Evolutionary conservation across 495 filamentous ascomycete species (phyloP).

Genomic region (Trichocladium antarcticum): DNA sequence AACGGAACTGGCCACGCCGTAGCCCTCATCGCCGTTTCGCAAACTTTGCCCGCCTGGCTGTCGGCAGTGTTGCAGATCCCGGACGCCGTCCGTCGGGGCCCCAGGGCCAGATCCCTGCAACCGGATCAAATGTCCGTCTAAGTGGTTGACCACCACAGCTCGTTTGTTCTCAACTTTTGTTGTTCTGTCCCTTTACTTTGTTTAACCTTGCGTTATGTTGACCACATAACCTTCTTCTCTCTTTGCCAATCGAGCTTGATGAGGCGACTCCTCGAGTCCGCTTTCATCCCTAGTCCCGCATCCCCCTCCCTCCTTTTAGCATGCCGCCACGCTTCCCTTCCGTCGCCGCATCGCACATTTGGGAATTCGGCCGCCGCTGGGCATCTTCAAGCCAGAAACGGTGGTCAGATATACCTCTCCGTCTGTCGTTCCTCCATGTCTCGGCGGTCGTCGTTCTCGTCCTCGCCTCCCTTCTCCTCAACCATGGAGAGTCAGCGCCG

Average conservation of each 20-base stretch:
- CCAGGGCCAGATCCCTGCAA: background rate
- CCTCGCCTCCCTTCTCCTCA: constrained; percentile 19
- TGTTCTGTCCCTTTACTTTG: background rate
- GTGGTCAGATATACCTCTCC: constrained; percentile 19
- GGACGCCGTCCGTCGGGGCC: constrained; percentile 15
- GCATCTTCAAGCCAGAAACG: constrained; percentile 13
- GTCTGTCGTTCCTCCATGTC: constrained; percentile 17
- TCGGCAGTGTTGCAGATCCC: constrained; percentile 21
- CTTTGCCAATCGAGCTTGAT: background rate
- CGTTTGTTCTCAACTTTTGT: background rate
- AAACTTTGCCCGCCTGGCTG: constrained; percentile 8
- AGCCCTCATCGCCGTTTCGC: constrained; percentile 21
- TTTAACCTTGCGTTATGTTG: background rate
- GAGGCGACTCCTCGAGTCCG: constrained; percentile 13
- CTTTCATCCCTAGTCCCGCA: constrained; percentile 1
- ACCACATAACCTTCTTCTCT: background rate
- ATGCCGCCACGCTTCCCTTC: constrained; percentile 24
- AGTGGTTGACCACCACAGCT: constrained; percentile 9
- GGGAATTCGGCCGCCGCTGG: constrained; percentile 13
- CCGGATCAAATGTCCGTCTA: constrained; percentile 4
- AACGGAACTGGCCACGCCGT: constrained; percentile 11
- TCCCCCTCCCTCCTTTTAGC: constrained; percentile 19
- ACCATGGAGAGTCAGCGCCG: constrained; percentile 11
- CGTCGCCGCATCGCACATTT: constrained; percentile 9
- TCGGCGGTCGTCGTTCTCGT: constrained; percentile 16